phyloP scores from a whole-genome alignment of 2,329 filamentous ascomycete genomes.

The Monosporascus sp. region DNA sequence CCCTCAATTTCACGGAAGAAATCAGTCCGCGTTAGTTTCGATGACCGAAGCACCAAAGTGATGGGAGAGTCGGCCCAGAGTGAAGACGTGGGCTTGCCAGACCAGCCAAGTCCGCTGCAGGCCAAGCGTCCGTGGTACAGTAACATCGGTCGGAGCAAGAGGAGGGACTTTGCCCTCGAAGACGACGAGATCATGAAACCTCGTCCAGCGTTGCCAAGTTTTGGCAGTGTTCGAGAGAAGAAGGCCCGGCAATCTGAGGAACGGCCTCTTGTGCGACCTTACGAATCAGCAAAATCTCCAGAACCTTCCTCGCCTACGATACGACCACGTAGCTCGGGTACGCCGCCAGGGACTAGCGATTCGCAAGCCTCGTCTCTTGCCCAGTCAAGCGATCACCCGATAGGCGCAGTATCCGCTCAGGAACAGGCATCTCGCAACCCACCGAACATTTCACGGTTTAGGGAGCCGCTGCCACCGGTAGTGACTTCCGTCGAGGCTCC shows the following conservation, averaged over 20 bases:
- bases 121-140: conserved; percentile 47
- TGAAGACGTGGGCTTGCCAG: conserved; percentile 34
- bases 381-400: conserved; percentile 53
- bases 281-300: conserved; percentile 30
- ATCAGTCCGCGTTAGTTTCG: conserved; percentile 71
- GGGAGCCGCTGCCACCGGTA: conserved; percentile 64
- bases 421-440: conserved; percentile 49
- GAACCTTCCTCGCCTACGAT: conserved; percentile 21
- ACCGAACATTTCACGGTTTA: conserved; percentile 51
- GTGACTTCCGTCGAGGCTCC: conserved; percentile 64
- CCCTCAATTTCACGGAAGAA: conserved; percentile 49
- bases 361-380: conserved; percentile 34
- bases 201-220: conserved; percentile 66
- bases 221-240: conserved; percentile 67
- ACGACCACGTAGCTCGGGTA: conserved; percentile 18
- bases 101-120: conserved; percentile 33
- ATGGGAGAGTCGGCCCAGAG: conserved; percentile 42
- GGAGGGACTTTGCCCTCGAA: conserved; percentile 47
- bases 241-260: conserved; percentile 50
- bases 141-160: conserved; percentile 42
- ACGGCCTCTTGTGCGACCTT: conserved; percentile 52
- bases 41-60: conserved; percentile 56
- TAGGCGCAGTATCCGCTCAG: conserved; percentile 50
- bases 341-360: conserved; percentile 16
- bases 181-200: conserved; percentile 69